phyloP scores from a whole-genome alignment of 2,329 filamentous ascomycete genomes.

The Aspergillus calidoustus region DNA sequence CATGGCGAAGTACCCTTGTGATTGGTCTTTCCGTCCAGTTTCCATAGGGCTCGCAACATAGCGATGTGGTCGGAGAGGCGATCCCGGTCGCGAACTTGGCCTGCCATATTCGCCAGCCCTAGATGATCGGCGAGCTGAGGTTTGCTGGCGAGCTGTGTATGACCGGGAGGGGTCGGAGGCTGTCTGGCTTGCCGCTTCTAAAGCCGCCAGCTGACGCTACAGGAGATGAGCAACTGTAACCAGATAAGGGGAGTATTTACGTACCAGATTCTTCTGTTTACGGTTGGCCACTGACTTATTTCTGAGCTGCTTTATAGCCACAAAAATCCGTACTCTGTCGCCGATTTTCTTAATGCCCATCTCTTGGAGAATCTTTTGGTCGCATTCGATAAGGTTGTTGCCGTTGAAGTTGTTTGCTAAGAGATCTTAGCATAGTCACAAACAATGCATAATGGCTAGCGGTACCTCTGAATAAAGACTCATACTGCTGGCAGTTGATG shows the following conservation, averaged over 20 bases:
- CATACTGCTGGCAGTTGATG: slow-evolving; percentile 93
- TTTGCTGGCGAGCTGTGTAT: slow-evolving; percentile 58
- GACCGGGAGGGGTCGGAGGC: slow-evolving; percentile 67
- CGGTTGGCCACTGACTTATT: slow-evolving; percentile 76
- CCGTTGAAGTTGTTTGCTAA: slow-evolving; percentile 92
- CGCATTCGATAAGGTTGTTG: slow-evolving; percentile 94
- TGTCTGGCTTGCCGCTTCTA: slow-evolving; percentile 69
- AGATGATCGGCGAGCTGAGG: slow-evolving; percentile 67
- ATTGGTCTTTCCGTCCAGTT: slow-evolving; percentile 54
- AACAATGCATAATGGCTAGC: background rate
- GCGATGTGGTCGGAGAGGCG: slow-evolving; percentile 67
- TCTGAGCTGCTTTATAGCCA: slow-evolving; percentile 81
- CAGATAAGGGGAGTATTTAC: slow-evolving; percentile 33
- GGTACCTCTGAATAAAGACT: slow-evolving; percentile 76
- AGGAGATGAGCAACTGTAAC: slow-evolving; percentile 22
- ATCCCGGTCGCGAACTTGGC: slow-evolving; percentile 69
- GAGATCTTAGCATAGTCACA: slow-evolving; percentile 16
- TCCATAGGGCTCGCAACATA: slow-evolving; percentile 66
- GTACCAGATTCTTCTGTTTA: slow-evolving; percentile 83
- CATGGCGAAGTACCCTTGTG: slow-evolving; percentile 59
- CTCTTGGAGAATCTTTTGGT: slow-evolving; percentile 93
- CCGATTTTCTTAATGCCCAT: slow-evolving; percentile 99
- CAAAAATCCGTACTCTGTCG: slow-evolving; percentile 87
- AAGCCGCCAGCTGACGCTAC: slow-evolving; percentile 80
- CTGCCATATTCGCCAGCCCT: slow-evolving; percentile 55